phyloP scores from a whole-genome alignment of 2,329 filamentous ascomycete species.

The Torrubiellomyces zombiae region DNA sequence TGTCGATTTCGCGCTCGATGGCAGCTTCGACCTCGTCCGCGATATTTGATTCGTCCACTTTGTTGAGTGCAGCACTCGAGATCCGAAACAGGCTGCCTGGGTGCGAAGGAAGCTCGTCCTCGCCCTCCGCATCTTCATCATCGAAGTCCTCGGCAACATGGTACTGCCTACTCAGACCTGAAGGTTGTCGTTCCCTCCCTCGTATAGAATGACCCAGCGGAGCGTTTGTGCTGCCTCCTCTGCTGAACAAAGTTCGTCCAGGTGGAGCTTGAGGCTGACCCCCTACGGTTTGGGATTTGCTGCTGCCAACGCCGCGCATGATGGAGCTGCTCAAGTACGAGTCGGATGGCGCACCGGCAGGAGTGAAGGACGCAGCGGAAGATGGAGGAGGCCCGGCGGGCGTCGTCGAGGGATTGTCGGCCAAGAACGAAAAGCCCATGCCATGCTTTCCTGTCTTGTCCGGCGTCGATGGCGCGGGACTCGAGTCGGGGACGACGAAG shows the following conservation, averaged over 20 bases:
- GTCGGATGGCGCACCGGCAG: constrained; percentile 36
- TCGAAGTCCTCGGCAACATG: constrained; percentile 14
- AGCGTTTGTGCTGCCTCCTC: constrained; percentile 19
- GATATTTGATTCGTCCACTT: constrained; percentile 9
- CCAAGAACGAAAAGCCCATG: constrained; percentile 21
- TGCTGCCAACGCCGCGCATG: constrained; percentile 23
- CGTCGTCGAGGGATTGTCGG: constrained; percentile 33
- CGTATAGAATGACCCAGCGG: constrained; percentile 33
- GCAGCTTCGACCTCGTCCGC: constrained; percentile 18
- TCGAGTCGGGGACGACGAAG: constrained; percentile 26
- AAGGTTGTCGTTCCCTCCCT: constrained; percentile 26
- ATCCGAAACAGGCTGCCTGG: constrained; percentile 16
- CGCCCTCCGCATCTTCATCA: constrained; percentile 17
- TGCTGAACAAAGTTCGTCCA: constrained; percentile 21
- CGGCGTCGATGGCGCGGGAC: constrained; percentile 32
- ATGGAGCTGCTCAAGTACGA: constrained; percentile 39
- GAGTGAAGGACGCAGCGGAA: constrained; percentile 37
- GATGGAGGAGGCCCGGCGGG: constrained; percentile 35
- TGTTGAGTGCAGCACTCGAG: constrained; percentile 7
- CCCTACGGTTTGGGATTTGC: constrained; percentile 24
- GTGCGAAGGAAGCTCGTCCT: constrained; percentile 16
- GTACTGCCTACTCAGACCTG: constrained; percentile 30
- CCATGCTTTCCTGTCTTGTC: constrained; percentile 19
- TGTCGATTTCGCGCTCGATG: constrained; percentile 18
- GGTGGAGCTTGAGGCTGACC: constrained; percentile 12